Evolutionary conservation across 2,329 filamentous ascomycete species (phyloP), one percentile per base, ranked within the genome.

Genomic region (Teratosphaeria epicoccoides): DNA sequence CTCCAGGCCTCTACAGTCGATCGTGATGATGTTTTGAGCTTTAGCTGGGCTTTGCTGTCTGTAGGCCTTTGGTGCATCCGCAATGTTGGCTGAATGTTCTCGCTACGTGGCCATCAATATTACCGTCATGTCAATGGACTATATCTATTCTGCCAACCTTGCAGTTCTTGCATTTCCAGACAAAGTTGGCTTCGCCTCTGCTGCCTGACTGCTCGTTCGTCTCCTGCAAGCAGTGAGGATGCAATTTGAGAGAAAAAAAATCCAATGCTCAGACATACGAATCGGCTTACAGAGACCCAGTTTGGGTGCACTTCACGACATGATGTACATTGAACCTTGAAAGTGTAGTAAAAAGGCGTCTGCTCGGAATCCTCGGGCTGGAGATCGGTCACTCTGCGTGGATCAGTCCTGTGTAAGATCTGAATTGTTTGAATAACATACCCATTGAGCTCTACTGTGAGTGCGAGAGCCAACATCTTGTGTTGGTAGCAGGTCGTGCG

Each of bases 151-250:
- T 25, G 46, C 57, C 45, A 48, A 93, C 89, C 81, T 93, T 94
- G 83, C 93, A 98, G 67, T 93, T 91, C 72, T 94, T 95, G 79
- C 93, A 98, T 70, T 83, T 90, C 91, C 93, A 98, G n/a, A 98
- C 93, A 70, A 98, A 98, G 71, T 97, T 97, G 55, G 93, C 93
- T 70, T 97, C 90, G 58, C 93, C 93, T 64, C 88, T 81, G 69
- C 90, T 96, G 29, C 90, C 90, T 57, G 88, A 93, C 69, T 96
- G 83, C 58, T 96, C 89, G 66, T 94, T 90, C 64, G 76, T 79
- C 67, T 97, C 91, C 88, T 95, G 56, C 6, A 24, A 23, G 44
- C 4, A 24, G 11, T 24, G 17, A 28, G 14, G 7, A 23, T 24
- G 14, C 22, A 17, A 28, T 46, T 14, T 24, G 23, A n/a, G n/a